Evolutionary conservation across 345 rosid genomes (phyloP).

Genomic region (Citrus unshiu): DNA sequence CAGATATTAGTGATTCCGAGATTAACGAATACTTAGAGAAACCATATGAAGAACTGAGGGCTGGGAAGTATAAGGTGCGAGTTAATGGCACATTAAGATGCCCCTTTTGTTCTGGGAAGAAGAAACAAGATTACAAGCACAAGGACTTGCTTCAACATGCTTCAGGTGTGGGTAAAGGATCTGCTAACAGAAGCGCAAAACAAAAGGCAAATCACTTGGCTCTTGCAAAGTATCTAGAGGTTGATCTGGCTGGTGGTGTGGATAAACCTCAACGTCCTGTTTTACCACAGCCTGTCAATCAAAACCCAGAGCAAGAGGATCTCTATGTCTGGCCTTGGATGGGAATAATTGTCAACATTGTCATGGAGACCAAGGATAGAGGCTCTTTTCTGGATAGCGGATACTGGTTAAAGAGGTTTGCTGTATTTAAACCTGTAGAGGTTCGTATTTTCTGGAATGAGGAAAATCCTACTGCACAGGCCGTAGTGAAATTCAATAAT

Average conservation of each 20-base stretch:
- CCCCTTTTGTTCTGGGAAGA: constrained; percentile 87
- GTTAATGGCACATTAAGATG: constrained; percentile 61
- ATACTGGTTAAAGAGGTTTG: constrained; percentile 60
- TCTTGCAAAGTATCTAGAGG: constrained; percentile 58
- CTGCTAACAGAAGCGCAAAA: constrained; percentile 62
- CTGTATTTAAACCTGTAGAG: constrained; percentile 49
- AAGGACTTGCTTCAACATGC: constrained; percentile 87
- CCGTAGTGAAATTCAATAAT: constrained; percentile 48
- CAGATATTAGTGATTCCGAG: constrained; percentile 85
- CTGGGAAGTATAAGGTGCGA: constrained; percentile 57
- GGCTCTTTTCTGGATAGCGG: constrained; percentile 24
- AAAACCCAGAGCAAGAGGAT: constrained; percentile 31
- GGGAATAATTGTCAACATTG: constrained; percentile 53
- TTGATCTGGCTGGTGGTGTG: constrained; percentile 52
- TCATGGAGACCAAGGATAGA: constrained; percentile 21
- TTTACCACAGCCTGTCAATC: constrained; percentile 22
- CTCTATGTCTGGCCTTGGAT: constrained; percentile 83
- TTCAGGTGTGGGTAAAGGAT: constrained; percentile 77
- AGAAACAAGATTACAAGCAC: constrained; percentile 75
- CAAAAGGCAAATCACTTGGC: constrained; percentile 82
- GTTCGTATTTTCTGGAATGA: constrained; percentile 50
- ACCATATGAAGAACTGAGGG: constrained; percentile 48
- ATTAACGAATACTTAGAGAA: constrained; percentile 47
- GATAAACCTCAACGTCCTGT: constrained; percentile 26
- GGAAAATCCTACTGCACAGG: constrained; percentile 33